phyloP scores from a whole-genome alignment of 805 yeast species.

The Candida dajiaensis region DNA sequence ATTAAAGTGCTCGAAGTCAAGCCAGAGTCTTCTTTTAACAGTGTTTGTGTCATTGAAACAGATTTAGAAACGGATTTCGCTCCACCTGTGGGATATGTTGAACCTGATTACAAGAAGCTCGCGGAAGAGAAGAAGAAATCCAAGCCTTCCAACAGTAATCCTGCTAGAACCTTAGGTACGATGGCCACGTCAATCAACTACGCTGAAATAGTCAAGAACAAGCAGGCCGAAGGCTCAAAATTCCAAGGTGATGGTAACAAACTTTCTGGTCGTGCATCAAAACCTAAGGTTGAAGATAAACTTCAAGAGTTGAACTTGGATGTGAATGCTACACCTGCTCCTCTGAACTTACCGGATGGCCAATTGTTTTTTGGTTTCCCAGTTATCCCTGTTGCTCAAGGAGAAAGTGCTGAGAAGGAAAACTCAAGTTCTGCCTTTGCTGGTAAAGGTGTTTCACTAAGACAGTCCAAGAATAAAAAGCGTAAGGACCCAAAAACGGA shows the following conservation, averaged over 20 bases:
- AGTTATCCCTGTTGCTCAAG: slow-evolving; percentile 36
- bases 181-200: slow-evolving; percentile 72
- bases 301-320: slow-evolving; percentile 39
- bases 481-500: slow-evolving; percentile 49
- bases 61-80: slow-evolving; percentile 97
- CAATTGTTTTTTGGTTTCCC: slow-evolving; percentile 95
- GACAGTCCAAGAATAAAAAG: slow-evolving; percentile 42
- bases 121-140: slow-evolving; percentile 8
- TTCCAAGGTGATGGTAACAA: slow-evolving; percentile 66
- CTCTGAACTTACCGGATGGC: slow-evolving; percentile 71
- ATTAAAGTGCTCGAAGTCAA: slow-evolving; percentile 84
- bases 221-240: slow-evolving; percentile 23
- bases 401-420: slow-evolving; percentile 28
- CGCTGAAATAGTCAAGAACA: slow-evolving; percentile 47
- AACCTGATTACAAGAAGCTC: slow-evolving; percentile 60
- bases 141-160: slow-evolving; percentile 1
- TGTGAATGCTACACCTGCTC: slow-evolving; percentile 61
- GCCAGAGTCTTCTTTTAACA: slow-evolving; percentile 58
- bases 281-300: slow-evolving; percentile 8
- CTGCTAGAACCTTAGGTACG: slow-evolving; percentile 29
- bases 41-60: slow-evolving; percentile 94
- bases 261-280: slow-evolving; percentile 53
- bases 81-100: slow-evolving; percentile 97
- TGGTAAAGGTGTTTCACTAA: slow-evolving; percentile 73
- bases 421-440: slow-evolving; percentile 29